Conservation (phyloP, 2,329 filamentous ascomycete species). For the Stemphylium lycopersici region DNA sequence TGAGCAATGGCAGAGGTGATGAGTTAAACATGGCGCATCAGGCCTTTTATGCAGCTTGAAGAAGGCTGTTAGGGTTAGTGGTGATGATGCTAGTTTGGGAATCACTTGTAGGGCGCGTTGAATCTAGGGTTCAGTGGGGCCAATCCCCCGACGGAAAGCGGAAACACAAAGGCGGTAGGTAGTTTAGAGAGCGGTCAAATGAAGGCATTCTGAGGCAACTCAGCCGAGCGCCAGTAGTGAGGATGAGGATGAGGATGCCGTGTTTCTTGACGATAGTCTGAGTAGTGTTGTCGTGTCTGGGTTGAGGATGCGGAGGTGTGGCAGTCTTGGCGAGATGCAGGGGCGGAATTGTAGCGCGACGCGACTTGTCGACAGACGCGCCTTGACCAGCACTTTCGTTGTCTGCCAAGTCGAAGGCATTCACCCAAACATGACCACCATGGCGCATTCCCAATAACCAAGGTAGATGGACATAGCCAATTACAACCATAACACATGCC, state of each 20-base stretch:
- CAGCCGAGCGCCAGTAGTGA: too few species aligned
- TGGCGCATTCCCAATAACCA: slow-evolving; percentile 5
- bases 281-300: neutral
- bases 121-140: slow-evolving; percentile 9
- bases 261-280: too few species aligned
- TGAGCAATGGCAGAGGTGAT: neutral
- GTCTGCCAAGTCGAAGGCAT: slow-evolving; percentile 1
- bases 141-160: slow-evolving; percentile 9
- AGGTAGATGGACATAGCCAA: neutral
- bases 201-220: too few species aligned
- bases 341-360: slow-evolving; percentile 26
- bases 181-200: neutral
- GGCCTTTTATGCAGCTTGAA: neutral
- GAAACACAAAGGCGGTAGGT: neutral
- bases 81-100: neutral
- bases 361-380: slow-evolving; percentile 23
- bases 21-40: neutral
- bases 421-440: slow-evolving; percentile 11
- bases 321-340: slow-evolving; percentile 15
- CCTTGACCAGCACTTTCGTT: slow-evolving; percentile 14
- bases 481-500: neutral
- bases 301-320: too few species aligned
- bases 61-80: neutral
- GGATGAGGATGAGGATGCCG: too few species aligned
- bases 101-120: slow-evolving; percentile 29